Evolutionary conservation across 2,329 filamentous ascomycete species (phyloP).

Genomic region (Pochonia chlamydosporia): DNA sequence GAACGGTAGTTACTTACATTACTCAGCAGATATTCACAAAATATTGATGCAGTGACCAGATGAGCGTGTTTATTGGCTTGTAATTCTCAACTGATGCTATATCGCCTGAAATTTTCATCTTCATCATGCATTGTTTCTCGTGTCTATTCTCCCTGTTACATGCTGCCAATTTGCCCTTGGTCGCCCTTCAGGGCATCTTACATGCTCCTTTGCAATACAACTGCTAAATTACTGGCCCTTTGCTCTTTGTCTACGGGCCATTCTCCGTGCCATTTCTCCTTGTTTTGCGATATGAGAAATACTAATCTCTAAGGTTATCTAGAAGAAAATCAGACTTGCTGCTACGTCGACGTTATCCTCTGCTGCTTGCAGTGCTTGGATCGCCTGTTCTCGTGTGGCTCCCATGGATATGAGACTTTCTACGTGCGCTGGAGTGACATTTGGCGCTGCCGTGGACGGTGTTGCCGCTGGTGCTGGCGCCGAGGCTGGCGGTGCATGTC

Average conservation of each 20-base stretch:
- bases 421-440: conserved; percentile 59
- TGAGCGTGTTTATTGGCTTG: no score
- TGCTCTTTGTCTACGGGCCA: not conserved
- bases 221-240: not conserved
- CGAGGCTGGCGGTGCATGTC: conserved; percentile 13
- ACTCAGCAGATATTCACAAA: not conserved
- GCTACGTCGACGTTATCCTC: conserved; percentile 74
- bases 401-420: conserved; percentile 73
- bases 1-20: not conserved
- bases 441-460: conserved; percentile 10
- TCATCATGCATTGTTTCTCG: not conserved
- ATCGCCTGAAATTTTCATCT: not conserved
- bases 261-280: not conserved
- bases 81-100: not conserved
- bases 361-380: conserved; percentile 75
- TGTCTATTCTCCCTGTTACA: not conserved
- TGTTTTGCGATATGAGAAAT: not conserved
- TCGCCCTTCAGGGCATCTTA: not conserved
- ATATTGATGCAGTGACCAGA: no score
- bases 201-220: not conserved
- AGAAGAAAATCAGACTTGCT: conserved; percentile 14
- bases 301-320: not conserved
- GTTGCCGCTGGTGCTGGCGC: conserved; percentile 21
- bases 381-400: conserved; percentile 68
- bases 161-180: not conserved